phyloP scores from a whole-genome alignment of 305 asterid genomes.

The Fraxinus latifolia region DNA sequence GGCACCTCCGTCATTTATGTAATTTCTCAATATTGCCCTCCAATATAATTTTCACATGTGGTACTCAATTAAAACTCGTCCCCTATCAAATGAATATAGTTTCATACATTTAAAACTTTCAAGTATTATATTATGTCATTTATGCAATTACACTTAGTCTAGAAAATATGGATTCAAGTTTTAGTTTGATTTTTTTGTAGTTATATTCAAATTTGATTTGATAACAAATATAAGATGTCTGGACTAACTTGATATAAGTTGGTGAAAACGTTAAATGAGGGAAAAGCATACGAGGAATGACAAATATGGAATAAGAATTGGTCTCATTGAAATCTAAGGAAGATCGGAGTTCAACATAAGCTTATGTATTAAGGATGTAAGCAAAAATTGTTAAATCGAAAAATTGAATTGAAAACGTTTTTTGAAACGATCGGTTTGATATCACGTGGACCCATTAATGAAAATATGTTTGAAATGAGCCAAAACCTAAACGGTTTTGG shows the following conservation, averaged over 20 bases:
- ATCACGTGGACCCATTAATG: neutral
- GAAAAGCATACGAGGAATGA: too few species aligned
- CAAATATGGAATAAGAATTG: neutral
- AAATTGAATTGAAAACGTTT: neutral
- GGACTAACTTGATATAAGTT: neutral
- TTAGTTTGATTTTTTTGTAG: neutral
- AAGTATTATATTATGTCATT: neutral
- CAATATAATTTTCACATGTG: neutral
- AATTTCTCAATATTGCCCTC: neutral
- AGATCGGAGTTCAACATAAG: neutral
- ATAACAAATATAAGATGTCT: too few species aligned
- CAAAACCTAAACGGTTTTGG: neutral
- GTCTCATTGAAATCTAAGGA: neutral
- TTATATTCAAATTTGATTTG: neutral
- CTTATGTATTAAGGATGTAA: neutral
- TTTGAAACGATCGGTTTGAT: too few species aligned
- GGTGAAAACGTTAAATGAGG: neutral
- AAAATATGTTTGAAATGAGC: neutral
- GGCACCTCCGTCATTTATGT: neutral
- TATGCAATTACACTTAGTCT: neutral
- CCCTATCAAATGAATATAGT: neutral
- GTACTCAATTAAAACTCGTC: neutral
- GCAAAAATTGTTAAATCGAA: too few species aligned
- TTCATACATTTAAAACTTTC: neutral
- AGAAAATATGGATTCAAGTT: neutral